Base-by-base conservation (phyloP, 768 basidiomycete species). In the Lentinula sp. region DNA sequence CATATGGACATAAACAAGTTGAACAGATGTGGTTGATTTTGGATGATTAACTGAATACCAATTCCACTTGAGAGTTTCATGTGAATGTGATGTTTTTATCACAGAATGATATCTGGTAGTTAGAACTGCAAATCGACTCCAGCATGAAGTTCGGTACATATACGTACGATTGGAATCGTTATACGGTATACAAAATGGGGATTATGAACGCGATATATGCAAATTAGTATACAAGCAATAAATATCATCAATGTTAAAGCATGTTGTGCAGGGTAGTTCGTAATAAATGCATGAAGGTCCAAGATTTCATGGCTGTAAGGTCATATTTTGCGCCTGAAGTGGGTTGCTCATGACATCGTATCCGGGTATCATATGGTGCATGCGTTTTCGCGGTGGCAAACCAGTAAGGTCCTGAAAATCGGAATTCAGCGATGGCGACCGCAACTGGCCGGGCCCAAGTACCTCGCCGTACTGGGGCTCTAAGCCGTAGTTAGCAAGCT, bases 311-410 rank as follows among this genome's bases (percentile, higher is more conserved):
- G 80, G 76, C 68, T 80, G 79, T 67, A 86, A 72, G 63, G 80
- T 69, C 76, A 86, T 79, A 65, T 78, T 82, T 63, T 81, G 80
- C 53, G 83, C 70, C 66, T 84, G 84, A 65, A 87, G 65, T 54
- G 80, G 74, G 62, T 75, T 78, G 67, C 76, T 80, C 75, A 82
- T 70, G 65, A 84, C 76, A 69, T 86, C 81, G 65, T 81, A 84
- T 15, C 77, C 76, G 52, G 79, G 76, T 72, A 86, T 83, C 78
- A 86, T 81, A 69, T 86, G 85, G 70, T 87, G 86, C 21, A 80
- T 73, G 59, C 86, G 82, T 72, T 88, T 87, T 68, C 86, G 78
- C 16, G 85, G 84, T 50, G 80, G 82, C 46, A 85, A 68, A 45
- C 75, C 76, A 62, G 81, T 70, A 64, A 85, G 75, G 64, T 84